Percentiles rank a stretch among this genome's conserved stretches.
phyloP scores from a whole-genome alignment of 805 yeast genomes.

The Kodamaea leandrae region DNA sequence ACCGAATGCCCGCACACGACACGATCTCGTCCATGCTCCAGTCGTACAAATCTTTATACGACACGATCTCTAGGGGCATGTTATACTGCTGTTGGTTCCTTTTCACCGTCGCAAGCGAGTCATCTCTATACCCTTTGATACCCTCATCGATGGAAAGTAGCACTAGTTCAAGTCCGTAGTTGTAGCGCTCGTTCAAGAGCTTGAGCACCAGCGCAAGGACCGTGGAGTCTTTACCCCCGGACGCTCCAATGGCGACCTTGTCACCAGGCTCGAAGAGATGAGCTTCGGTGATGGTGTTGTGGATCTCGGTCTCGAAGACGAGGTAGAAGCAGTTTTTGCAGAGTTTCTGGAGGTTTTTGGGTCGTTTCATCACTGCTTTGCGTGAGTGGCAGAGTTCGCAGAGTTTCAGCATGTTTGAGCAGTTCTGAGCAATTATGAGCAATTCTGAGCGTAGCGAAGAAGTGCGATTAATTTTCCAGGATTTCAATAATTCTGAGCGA shows the following conservation, averaged over 20 bases:
- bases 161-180: constrained; percentile 83
- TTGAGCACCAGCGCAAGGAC: constrained; percentile 88
- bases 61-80: constrained; percentile 76
- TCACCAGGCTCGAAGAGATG: constrained; percentile 78
- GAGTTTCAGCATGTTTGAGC: too few species aligned
- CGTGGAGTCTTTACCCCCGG: constrained; percentile 98
- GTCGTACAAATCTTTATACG: constrained; percentile 84
- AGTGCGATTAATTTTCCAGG: too few species aligned
- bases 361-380: constrained; percentile 85
- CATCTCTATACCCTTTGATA: constrained; percentile 94
- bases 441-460: too few species aligned
- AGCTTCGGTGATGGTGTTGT: constrained; percentile 74
- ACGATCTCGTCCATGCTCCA: constrained; percentile 99
- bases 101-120: constrained; percentile 93
- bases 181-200: constrained; percentile 79
- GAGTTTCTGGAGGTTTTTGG: constrained; percentile 84
- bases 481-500: too few species aligned
- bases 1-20: constrained; percentile 86
- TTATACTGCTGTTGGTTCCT: constrained; percentile 83
- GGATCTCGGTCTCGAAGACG: constrained; percentile 94
- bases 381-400: constrained; percentile 84
- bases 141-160: constrained; percentile 94
- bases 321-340: constrained; percentile 88
- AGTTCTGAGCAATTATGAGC: too few species aligned
- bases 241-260: constrained; percentile 93